Evolutionary conservation across 768 basidiomycete genomes (phyloP), one percentile per base, ranked within the genome.

Genomic region (Boletus reticuloceps): DNA sequence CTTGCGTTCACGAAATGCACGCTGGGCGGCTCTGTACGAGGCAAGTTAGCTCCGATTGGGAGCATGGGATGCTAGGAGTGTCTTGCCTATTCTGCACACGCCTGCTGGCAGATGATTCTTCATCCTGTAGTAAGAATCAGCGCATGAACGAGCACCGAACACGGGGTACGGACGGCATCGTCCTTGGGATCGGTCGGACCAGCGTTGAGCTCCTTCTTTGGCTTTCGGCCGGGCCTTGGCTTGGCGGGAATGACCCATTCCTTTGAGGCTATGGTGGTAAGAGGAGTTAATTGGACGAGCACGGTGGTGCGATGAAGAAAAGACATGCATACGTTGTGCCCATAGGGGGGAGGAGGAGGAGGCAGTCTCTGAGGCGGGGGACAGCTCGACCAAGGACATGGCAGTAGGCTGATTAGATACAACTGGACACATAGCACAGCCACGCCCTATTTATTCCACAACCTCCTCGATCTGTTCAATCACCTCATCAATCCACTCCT

Each of bases 401-500:
- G 63, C 36, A 19, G 34, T 39, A n/a, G 22, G 32, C 41, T n/a
- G 64, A 68, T 67, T 62, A 67, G 65, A 66, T 65, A 39, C 25
- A 44, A 39, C 38, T 1, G 11, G 25, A 20, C 19, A 47, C 3
- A 9, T 4, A n/a, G 36, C 62, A 69, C 65, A 69, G 69, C 67
- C 64, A 70, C 63, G 50, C 22, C 11, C 13, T 14, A 14, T 49
- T 63, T 61, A 78, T 53, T 86, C 85, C 29, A 83, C 74, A 22
- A 87, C 73, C 66, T 96, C 93, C 74, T 96, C 94, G 40, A 81
- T 83, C 77, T 97, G 93, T 62, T 97, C 92, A 64, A 95, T 83
- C 40, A 96, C 83, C 69, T 96, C 93, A 64, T 96, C 94, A 51
- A 95, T 75, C 90, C 91, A 93, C 51, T 96, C 91, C 72, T 94